Conservation (phyloP, 2,329 filamentous ascomycete genomes). For the Pseudodiploospora longispora region DNA sequence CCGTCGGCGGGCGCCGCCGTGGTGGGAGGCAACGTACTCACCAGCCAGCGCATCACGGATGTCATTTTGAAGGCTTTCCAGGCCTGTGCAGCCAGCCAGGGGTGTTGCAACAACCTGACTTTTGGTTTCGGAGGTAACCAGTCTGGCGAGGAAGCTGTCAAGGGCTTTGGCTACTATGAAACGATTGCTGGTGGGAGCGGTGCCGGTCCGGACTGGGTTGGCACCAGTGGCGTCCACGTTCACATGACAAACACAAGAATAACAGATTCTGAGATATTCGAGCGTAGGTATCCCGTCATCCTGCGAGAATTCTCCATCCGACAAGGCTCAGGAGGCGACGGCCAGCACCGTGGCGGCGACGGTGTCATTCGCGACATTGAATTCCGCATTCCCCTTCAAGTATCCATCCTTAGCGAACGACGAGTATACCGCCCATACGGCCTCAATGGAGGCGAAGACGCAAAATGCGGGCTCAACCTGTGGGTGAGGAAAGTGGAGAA, state of each 20-base stretch:
- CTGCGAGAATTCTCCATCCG: conserved; percentile 63
- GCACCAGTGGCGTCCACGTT: conserved; percentile 35
- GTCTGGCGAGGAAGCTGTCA: conserved; percentile 26
- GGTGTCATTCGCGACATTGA: conserved; percentile 73
- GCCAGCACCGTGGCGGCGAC: conserved; percentile 62
- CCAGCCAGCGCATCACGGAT: conserved; percentile 36
- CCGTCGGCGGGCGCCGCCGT: conserved; percentile 72
- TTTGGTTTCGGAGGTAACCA: conserved; percentile 60
- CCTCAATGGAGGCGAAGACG: conserved; percentile 74
- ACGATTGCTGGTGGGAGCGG: conserved; percentile 59
- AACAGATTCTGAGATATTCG: conserved; percentile 42
- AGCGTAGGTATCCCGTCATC: conserved; percentile 58
- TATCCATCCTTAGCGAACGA: conserved; percentile 68
- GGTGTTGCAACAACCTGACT: conserved; percentile 76
- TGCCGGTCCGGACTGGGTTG: conserved; percentile 50
- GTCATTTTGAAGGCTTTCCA: conserved; percentile 60
- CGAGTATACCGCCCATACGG: conserved; percentile 62
- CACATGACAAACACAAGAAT: conserved; percentile 75
- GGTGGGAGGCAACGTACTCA: conserved; percentile 68
- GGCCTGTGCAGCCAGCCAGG: conserved; percentile 71
- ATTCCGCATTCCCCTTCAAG: conserved; percentile 67
- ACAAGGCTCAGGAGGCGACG: conserved; percentile 53
- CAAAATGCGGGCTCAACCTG: conserved; percentile 70
- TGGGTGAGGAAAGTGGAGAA: conserved; percentile 72
- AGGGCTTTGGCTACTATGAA: conserved; percentile 47